These are phyloP conservation scores for Henckelia pumila DNA, from an alignment of 257 asterid genomes.

Conservation along the genomic window DNA sequence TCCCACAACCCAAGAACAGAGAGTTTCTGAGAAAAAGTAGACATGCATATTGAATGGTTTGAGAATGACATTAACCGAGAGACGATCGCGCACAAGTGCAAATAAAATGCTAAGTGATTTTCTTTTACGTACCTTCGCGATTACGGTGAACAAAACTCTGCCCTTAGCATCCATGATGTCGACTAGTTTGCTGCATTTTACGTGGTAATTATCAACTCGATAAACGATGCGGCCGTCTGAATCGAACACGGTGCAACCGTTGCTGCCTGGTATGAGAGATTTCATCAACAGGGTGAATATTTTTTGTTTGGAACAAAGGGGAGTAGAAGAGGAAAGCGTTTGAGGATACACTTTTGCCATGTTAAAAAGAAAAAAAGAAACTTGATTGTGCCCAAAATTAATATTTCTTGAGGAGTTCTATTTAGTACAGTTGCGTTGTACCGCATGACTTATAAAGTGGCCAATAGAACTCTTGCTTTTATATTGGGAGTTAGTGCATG, in stretches of 20 bases:
- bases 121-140: slow-evolving; percentile 34
- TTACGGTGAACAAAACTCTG: slow-evolving; percentile 30
- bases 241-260: slow-evolving; percentile 41
- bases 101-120: background rate
- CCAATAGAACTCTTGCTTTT: background rate
- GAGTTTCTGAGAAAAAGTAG: slow-evolving; percentile 23
- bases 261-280: slow-evolving; percentile 37
- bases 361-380: too few species aligned
- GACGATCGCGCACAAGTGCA: too few species aligned
- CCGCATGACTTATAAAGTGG: background rate
- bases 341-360: slow-evolving; percentile 47
- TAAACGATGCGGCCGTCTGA: slow-evolving; percentile 33
- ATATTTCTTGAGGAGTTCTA: background rate
- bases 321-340: slow-evolving; percentile 7
- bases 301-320: slow-evolving; percentile 37
- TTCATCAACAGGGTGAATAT: slow-evolving; percentile 46
- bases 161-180: slow-evolving; percentile 38
- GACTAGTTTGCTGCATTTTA: slow-evolving; percentile 26
- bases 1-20: slow-evolving; percentile 33
- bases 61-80: background rate
- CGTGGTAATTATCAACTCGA: slow-evolving; percentile 38
- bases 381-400: background rate
- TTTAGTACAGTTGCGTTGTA: slow-evolving; percentile 4
- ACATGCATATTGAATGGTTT: background rate
- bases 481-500: background rate